Percentiles rank a stretch among this genome's conserved stretches.
These are phyloP conservation scores for Uronychia setigera DNA, from an alignment of 73 alveolate species.

Conservation along the genomic window DNA sequence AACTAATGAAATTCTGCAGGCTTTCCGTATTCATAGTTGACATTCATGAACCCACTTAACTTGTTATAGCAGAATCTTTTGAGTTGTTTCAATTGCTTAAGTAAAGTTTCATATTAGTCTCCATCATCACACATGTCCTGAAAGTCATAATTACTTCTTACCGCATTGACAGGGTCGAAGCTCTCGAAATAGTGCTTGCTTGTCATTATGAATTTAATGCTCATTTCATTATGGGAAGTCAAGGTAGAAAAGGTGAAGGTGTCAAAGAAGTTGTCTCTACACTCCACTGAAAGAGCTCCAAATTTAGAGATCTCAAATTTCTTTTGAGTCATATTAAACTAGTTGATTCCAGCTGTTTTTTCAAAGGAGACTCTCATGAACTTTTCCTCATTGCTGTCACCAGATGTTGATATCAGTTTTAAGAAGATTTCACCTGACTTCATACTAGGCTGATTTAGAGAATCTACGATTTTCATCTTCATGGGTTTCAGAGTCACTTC, in stretches of 20 bases:
- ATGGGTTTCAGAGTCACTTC: background rate
- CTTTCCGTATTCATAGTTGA: conserved; percentile 12
- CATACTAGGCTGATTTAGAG: background rate
- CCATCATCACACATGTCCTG: conserved; percentile 30
- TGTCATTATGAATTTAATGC: conserved; percentile 6
- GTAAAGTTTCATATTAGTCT: conserved; percentile 12
- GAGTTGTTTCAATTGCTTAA: background rate
- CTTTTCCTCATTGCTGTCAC: background rate
- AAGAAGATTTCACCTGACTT: background rate
- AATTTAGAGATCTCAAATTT: conserved; percentile 38
- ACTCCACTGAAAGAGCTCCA: conserved; percentile 27
- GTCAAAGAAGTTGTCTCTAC: conserved; percentile 26
- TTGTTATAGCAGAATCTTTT: conserved; percentile 7
- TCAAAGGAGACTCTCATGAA: background rate
- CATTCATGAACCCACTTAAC: conserved; percentile 21
- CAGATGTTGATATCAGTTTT: background rate
- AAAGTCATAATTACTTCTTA: background rate
- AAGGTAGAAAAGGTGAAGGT: conserved; percentile 9
- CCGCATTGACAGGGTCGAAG: conserved; percentile 30
- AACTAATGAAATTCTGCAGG: conserved; percentile 3
- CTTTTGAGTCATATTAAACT: conserved; percentile 18
- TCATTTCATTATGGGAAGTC: background rate
- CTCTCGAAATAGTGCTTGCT: background rate
- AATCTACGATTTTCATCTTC: background rate
- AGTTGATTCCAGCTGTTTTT: background rate